Percentiles rank a stretch among this genome's conserved stretches.
phyloP scores from a whole-genome alignment of 768 basidiomycete genomes.

The Termitomyces sp. region DNA sequence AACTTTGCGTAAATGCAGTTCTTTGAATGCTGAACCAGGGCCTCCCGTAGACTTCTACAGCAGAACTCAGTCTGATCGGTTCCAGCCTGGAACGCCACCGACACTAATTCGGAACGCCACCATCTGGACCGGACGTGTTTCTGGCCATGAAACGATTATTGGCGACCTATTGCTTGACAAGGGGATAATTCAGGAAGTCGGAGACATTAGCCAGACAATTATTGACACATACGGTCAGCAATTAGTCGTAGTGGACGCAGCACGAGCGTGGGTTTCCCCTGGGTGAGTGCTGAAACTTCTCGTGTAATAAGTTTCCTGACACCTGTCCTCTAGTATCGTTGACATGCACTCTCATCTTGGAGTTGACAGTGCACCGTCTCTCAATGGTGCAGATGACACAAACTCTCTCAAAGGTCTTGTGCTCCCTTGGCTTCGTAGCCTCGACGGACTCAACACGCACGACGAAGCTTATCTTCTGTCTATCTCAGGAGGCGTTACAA shows the following conservation, averaged over 20 bases:
- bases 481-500: slow-evolving; percentile 76
- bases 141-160: slow-evolving; percentile 49
- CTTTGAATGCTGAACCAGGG: slow-evolving; percentile 39
- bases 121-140: slow-evolving; percentile 69
- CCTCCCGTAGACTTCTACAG: slow-evolving; percentile 36
- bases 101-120: slow-evolving; percentile 69
- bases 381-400: slow-evolving; percentile 40
- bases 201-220: slow-evolving; percentile 25
- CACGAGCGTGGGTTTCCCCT: slow-evolving; percentile 56
- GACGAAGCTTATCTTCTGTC: slow-evolving; percentile 64
- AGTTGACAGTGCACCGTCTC: slow-evolving; percentile 23
- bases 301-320: neutral
- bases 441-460: slow-evolving; percentile 79
- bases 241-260: slow-evolving; percentile 41
- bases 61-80: slow-evolving; percentile 52
- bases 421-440: slow-evolving; percentile 62
- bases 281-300: slow-evolving; percentile 22
- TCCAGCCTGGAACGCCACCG: slow-evolving; percentile 52
- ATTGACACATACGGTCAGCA: slow-evolving; percentile 13
- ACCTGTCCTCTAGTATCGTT: slow-evolving; percentile 23
- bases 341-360: slow-evolving; percentile 44
- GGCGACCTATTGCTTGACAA: slow-evolving; percentile 58
- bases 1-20: slow-evolving; percentile 46
- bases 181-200: slow-evolving; percentile 58
- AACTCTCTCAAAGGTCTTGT: slow-evolving; percentile 48